These are phyloP conservation scores for Mycosphaerelloides madeirae DNA, from an alignment of 2,329 filamentous ascomycete species.

Conservation along the genomic window DNA sequence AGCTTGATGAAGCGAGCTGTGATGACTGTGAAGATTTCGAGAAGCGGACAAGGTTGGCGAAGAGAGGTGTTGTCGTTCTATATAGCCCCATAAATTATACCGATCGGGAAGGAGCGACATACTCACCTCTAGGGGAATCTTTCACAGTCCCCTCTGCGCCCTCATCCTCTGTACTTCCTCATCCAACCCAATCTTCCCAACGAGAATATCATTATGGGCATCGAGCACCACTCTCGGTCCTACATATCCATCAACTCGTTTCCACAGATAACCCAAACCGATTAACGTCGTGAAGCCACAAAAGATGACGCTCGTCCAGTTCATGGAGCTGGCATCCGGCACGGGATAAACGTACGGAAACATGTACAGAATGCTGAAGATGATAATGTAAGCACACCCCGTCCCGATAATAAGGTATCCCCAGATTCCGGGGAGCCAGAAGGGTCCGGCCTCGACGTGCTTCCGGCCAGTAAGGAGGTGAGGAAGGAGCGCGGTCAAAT, in stretches of 20 bases:
- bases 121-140: too few relatives aligned
- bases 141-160: not conserved
- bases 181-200: constrained; percentile 21
- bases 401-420: constrained; percentile 51
- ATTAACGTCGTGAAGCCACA: constrained; percentile 50
- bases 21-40: too few relatives aligned
- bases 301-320: constrained; percentile 51
- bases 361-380: constrained; percentile 61
- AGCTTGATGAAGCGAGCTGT: too few relatives aligned
- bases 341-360: constrained; percentile 50
- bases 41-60: too few relatives aligned
- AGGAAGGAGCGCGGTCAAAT: constrained; percentile 58
- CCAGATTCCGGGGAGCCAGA: constrained; percentile 47
- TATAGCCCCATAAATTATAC: too few relatives aligned
- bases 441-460: constrained; percentile 53
- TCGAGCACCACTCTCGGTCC: constrained; percentile 32
- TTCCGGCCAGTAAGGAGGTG: constrained; percentile 37
- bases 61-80: too few relatives aligned
- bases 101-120: too few relatives aligned
- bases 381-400: constrained; percentile 54
- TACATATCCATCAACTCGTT: constrained; percentile 36
- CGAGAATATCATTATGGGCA: constrained; percentile 24
- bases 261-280: constrained; percentile 42
- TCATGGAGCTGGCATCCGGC: constrained; percentile 44
- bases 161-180: not conserved